phyloP scores from a whole-genome alignment of 805 yeast genomes.

The Vanderwaltozyma polyspora region DNA sequence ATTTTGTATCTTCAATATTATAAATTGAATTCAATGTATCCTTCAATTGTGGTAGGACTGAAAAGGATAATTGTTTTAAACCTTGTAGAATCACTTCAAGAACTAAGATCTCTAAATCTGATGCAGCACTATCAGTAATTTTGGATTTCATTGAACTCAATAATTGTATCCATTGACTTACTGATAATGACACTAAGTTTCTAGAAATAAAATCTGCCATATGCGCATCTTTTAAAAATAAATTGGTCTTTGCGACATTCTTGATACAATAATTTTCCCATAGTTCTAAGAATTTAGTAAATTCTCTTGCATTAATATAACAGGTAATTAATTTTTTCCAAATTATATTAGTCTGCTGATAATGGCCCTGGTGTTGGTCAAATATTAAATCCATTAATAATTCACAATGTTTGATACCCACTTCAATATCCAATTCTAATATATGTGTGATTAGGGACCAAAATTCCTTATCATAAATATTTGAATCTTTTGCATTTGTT shows the following conservation, averaged over 20 bases:
- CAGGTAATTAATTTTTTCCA: slow-evolving; percentile 33
- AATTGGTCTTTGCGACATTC: slow-evolving; percentile 2
- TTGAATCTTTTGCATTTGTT: slow-evolving; percentile 1
- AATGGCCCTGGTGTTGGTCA: slow-evolving; percentile 3
- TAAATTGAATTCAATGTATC: slow-evolving; percentile 19
- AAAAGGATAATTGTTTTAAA: slow-evolving; percentile 26
- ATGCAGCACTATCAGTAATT: slow-evolving; percentile 4
- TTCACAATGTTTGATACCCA: slow-evolving; percentile 37
- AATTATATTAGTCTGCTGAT: slow-evolving; percentile 6
- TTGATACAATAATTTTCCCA: slow-evolving; percentile 29
- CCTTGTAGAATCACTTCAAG: slow-evolving; percentile 32
- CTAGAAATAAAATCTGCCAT: slow-evolving; percentile 31
- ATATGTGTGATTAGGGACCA: slow-evolving; percentile 40
- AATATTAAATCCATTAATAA: slow-evolving; percentile 9
- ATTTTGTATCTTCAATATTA: slow-evolving; percentile 6
- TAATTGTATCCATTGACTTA: slow-evolving; percentile 31
- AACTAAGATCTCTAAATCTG: slow-evolving; percentile 8
- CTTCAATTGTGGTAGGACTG: slow-evolving; percentile 17
- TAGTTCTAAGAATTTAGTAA: slow-evolving; percentile 34
- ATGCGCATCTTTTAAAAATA: slow-evolving; percentile 17
- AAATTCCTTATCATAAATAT: slow-evolving; percentile 17
- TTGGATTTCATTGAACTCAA: slow-evolving; percentile 13
- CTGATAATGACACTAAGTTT: slow-evolving; percentile 36
- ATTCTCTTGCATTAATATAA: slow-evolving; percentile 48
- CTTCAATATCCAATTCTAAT: slow-evolving; percentile 44